A percentile compares a stretch with the other conserved stretches of the same genome.
Conservation (phyloP, 352 stramenopile genomes). For the Porosira glacialis region DNA sequence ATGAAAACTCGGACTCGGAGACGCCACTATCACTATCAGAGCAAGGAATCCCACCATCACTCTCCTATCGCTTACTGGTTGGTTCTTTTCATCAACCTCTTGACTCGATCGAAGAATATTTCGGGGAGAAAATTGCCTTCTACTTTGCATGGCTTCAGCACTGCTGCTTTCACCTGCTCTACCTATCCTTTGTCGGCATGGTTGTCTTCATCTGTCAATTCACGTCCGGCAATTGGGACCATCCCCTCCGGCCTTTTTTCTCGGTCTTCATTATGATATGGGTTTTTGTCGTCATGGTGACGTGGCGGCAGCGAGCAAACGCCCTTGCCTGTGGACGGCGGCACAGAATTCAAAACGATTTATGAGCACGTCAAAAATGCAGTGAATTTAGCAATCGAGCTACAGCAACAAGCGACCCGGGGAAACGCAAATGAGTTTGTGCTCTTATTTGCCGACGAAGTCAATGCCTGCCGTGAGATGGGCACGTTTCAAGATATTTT, state of each 20-base stretch:
- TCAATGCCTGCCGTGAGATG: no score
- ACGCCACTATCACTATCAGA: constrained; percentile 2
- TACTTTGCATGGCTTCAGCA: no score
- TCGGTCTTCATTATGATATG: constrained; percentile 74
- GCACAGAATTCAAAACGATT: no score
- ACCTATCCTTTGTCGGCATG: no score
- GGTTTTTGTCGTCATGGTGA: constrained; percentile 80
- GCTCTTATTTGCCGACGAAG: no score
- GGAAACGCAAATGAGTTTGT: no score
- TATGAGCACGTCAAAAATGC: no score
- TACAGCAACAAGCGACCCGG: no score
- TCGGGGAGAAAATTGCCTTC: constrained; percentile 91
- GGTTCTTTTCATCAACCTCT: constrained; percentile 80
- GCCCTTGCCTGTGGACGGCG: constrained; percentile 73
- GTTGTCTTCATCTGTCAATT: constrained; percentile 84
- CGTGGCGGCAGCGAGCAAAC: constrained; percentile 74
- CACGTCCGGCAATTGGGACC: constrained; percentile 63
- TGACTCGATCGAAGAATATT: constrained; percentile 84
- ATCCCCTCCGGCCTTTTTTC: constrained; percentile 71
- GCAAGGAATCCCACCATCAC: constrained; percentile 45
- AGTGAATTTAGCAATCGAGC: no score
- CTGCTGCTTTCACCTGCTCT: no score
- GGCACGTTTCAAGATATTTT: no score
- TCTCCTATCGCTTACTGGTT: constrained; percentile 75
- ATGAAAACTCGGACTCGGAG: constrained; percentile 5